Evolutionary conservation across 768 basidiomycete species (phyloP), one percentile per base, ranked within the genome.

Genomic region (Leucogyrophana mollusca): DNA sequence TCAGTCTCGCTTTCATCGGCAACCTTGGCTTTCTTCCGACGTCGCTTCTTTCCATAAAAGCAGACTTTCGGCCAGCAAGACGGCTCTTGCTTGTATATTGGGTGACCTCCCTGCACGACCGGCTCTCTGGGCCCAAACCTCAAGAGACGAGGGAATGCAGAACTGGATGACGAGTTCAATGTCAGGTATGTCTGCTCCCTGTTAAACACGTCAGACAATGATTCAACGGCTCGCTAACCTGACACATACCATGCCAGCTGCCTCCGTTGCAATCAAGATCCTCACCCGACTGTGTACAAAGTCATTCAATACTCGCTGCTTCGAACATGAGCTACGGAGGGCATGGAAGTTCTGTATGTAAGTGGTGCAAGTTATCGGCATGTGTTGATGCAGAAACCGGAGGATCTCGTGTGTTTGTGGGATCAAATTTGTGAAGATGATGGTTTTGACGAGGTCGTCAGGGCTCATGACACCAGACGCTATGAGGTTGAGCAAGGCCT

Each of bases 101-200:
- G 43, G 32, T 4, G 40, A 54, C 1, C 61, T 49, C 0, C 65
- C 66, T 3, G 59, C 65, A 4, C 62, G 64, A 3, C 64, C 63
- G 0, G 58, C 59, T 1, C 64, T 52, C 45, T 73, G 70, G 1
- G 55, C 57, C 64, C 64, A 70, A 2, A 67, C 51, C 0, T 61
- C 51, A 0, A 72, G 56, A 0, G 66, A 66, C 1, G 45, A 14
- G 0, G 70, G 68, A 0, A 68, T 57, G 3, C 56, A 57, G 43
- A 69, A 68, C 43, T 73, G 69, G 22, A 70, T 51, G 2, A 68
- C 58, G 4, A 60, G 58, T 20, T 63, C 59, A 33, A 73, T 59
- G 45, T 73, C 62, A 0, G 63, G 60, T 18, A 71, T 69, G 39
- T 68, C 63, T 3, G 56, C 51, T 10, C 66, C 66, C 65, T 68